Percentiles rank a stretch among this genome's conserved stretches.
These are phyloP conservation scores for Pestalotiopsis fici DNA, from an alignment of 2,329 filamentous ascomycete species.

Conservation along the genomic window DNA sequence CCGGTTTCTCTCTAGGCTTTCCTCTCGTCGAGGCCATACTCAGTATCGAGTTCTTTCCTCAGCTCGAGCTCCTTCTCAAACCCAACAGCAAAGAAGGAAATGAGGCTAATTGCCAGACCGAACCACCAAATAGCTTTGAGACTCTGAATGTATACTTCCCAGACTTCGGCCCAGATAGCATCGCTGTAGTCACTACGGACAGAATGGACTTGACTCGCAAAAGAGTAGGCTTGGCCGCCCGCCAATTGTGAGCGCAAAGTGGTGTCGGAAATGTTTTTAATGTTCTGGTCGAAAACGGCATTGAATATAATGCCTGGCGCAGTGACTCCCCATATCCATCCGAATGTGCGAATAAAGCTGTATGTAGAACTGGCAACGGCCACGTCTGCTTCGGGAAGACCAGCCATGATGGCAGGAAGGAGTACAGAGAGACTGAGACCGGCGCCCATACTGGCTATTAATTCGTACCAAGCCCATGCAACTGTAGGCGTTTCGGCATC, in stretches of 20 bases:
- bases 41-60: not conserved
- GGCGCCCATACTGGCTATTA: constrained; percentile 34
- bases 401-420: constrained; percentile 39
- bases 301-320: constrained; percentile 39
- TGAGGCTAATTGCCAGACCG: not conserved
- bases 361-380: not conserved
- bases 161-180: not conserved
- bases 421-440: constrained; percentile 36
- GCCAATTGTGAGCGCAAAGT: not conserved
- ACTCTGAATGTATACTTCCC: not conserved
- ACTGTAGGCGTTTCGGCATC: not conserved
- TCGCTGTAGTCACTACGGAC: not conserved
- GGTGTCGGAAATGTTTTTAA: not conserved
- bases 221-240: not conserved
- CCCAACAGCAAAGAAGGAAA: not conserved
- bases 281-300: not conserved
- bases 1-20: not conserved
- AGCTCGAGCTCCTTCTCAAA: not conserved
- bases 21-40: not conserved
- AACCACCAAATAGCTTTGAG: not conserved
- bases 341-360: constrained; percentile 16
- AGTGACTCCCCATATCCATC: constrained; percentile 41
- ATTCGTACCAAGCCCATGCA: not conserved
- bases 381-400: constrained; percentile 25
- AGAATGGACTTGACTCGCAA: not conserved